Percentiles rank a stretch among this genome's conserved stretches.
These are phyloP conservation scores for Jatropha podagrica DNA, from an alignment of 441 rosid species.

Conservation along the genomic window DNA sequence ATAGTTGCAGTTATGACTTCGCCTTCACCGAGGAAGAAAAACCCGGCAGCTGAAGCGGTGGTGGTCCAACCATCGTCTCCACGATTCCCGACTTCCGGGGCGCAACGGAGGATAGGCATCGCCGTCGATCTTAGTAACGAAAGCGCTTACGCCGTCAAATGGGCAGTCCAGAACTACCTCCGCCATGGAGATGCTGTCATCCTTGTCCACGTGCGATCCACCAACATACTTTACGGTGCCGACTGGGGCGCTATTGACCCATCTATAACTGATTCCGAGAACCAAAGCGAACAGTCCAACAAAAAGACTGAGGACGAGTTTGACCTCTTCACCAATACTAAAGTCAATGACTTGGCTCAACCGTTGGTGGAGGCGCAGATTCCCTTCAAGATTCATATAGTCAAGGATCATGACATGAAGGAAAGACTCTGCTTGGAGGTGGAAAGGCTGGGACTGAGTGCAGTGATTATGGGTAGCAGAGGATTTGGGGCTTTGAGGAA, in stretches of 20 bases:
- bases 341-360: constrained; percentile 58
- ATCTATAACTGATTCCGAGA: constrained; percentile 23
- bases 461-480: constrained; percentile 75
- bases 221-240: constrained; percentile 74
- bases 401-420: constrained; percentile 88
- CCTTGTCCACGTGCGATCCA: constrained; percentile 69
- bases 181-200: constrained; percentile 72
- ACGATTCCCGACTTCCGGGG: constrained; percentile 43
- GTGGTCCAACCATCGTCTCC: constrained; percentile 68
- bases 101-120: constrained; percentile 66
- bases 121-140: constrained; percentile 87
- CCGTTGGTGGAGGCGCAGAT: constrained; percentile 62
- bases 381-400: constrained; percentile 76
- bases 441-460: constrained; percentile 69
- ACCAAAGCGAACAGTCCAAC: constrained; percentile 40
- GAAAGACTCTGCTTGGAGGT: constrained; percentile 86
- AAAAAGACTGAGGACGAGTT: constrained; percentile 67
- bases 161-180: constrained; percentile 80
- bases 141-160: constrained; percentile 71
- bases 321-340: constrained; percentile 57
- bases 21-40: constrained; percentile 25
- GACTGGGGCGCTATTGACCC: constrained; percentile 79
- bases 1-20: constrained; percentile 1
- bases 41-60: constrained; percentile 41
- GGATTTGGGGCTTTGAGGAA: constrained; percentile 66